These are phyloP conservation scores for Cryptococcus jaspeensis DNA, from an alignment of 1,284 basidiomycete genomes.

Conservation along the genomic window DNA sequence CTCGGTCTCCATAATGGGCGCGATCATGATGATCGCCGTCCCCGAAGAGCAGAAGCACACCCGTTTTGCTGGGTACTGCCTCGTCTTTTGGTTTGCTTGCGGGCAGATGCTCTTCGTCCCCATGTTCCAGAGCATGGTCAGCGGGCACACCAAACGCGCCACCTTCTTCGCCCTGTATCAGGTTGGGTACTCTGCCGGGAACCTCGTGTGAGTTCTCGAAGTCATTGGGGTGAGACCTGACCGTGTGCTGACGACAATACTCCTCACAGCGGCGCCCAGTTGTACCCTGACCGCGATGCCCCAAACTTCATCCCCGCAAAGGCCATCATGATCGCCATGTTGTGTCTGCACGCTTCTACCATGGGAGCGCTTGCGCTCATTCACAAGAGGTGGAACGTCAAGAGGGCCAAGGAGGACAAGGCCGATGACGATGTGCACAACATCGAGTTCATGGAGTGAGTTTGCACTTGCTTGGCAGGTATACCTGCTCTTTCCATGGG, in stretches of 20 bases:
- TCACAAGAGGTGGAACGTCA: constrained; percentile 6
- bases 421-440: constrained; percentile 1
- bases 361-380: constrained; percentile 4
- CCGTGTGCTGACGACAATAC: background rate
- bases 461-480: background rate
- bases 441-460: constrained; percentile 13
- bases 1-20: constrained; percentile 2
- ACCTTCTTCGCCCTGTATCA: constrained; percentile 7
- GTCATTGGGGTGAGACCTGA: too few relatives aligned
- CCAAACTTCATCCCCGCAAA: constrained; percentile 8
- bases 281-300: constrained; percentile 2
- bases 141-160: constrained; percentile 10
- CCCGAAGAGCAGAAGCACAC: background rate
- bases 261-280: background rate
- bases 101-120: constrained; percentile 12
- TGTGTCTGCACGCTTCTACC: constrained; percentile 6
- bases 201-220: constrained; percentile 1
- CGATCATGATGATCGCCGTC: constrained; percentile 4
- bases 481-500: too few relatives aligned
- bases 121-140: constrained; percentile 6
- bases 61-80: constrained; percentile 3
- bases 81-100: constrained; percentile 7
- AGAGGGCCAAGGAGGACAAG: background rate
- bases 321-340: constrained; percentile 4
- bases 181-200: constrained; percentile 5